These are phyloP conservation scores for Coelastrella sp. DNA, from an alignment of 139 green algal genomes.

Conservation along the genomic window DNA sequence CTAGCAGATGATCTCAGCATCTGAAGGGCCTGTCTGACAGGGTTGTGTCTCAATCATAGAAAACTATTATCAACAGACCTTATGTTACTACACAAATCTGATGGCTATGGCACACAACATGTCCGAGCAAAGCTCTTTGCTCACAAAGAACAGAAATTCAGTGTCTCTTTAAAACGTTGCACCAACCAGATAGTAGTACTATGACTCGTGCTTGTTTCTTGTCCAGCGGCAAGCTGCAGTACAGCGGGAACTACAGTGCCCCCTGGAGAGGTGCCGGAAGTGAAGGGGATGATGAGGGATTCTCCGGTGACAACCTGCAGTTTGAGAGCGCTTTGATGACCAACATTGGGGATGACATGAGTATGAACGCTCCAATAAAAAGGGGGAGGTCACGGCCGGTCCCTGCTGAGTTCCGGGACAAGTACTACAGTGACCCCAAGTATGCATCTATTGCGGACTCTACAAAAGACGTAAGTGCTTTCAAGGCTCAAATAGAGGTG, in stretches of 20 bases:
- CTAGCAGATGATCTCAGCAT: too few species aligned
- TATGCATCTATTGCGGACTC: neutral
- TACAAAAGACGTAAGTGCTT: neutral
- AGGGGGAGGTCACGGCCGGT: neutral
- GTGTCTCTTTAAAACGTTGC: too few species aligned
- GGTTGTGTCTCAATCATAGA: too few species aligned
- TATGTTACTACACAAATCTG: too few species aligned
- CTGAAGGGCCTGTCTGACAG: too few species aligned
- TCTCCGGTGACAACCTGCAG: neutral
- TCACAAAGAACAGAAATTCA: too few species aligned
- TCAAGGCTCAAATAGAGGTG: too few species aligned
- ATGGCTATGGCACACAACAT: too few species aligned
- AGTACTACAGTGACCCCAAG: neutral
- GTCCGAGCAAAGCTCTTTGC: too few species aligned
- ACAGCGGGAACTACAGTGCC: neutral
- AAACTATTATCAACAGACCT: too few species aligned
- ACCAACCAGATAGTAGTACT: too few species aligned
- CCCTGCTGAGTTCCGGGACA: neutral
- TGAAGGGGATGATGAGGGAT: neutral
- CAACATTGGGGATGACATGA: neutral
- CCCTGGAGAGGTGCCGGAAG: neutral
- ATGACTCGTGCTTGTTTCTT: too few species aligned
- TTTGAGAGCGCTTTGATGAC: neutral
- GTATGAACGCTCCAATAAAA: neutral
- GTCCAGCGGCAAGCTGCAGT: neutral